Conservation (phyloP, 2,329 filamentous ascomycete genomes). For the Alternaria brassicicola region DNA sequence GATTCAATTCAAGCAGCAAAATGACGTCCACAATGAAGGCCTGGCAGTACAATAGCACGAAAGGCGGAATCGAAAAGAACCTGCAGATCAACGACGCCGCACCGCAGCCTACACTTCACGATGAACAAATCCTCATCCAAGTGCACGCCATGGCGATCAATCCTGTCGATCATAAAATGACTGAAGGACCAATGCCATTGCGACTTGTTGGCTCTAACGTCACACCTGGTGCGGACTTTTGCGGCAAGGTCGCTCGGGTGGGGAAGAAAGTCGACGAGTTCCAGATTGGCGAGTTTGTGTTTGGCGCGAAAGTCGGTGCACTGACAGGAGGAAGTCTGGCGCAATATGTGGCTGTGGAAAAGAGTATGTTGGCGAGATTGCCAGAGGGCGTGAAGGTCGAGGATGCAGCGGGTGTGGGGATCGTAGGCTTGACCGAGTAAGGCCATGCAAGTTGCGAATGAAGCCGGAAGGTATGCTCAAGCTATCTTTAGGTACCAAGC, state of each 20-base stretch:
- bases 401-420: slow-evolving; percentile 46
- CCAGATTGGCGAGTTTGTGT: slow-evolving; percentile 49
- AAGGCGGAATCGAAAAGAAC: slow-evolving; percentile 60
- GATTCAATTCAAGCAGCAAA: background rate
- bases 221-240: slow-evolving; percentile 58
- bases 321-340: slow-evolving; percentile 46
- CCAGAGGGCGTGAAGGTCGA: slow-evolving; percentile 39
- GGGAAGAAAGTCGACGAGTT: slow-evolving; percentile 36
- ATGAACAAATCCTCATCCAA: slow-evolving; percentile 60
- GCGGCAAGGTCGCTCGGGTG: slow-evolving; percentile 55
- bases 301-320: slow-evolving; percentile 43
- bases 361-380: slow-evolving; percentile 24
- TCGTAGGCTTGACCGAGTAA: slow-evolving; percentile 49
- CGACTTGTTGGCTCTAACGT: slow-evolving; percentile 47
- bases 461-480: background rate
- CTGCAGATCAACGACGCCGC: slow-evolving; percentile 55
- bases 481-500: slow-evolving; percentile 33
- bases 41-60: slow-evolving; percentile 61
- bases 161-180: slow-evolving; percentile 68
- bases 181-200: slow-evolving; percentile 54
- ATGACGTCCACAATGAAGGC: slow-evolving; percentile 58
- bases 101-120: slow-evolving; percentile 48
- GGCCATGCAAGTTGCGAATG: background rate
- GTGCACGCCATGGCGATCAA: slow-evolving; percentile 63
- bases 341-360: slow-evolving; percentile 45